phyloP scores from a whole-genome alignment of 2,329 filamentous ascomycete genomes.

The Seiridium unicorne region DNA sequence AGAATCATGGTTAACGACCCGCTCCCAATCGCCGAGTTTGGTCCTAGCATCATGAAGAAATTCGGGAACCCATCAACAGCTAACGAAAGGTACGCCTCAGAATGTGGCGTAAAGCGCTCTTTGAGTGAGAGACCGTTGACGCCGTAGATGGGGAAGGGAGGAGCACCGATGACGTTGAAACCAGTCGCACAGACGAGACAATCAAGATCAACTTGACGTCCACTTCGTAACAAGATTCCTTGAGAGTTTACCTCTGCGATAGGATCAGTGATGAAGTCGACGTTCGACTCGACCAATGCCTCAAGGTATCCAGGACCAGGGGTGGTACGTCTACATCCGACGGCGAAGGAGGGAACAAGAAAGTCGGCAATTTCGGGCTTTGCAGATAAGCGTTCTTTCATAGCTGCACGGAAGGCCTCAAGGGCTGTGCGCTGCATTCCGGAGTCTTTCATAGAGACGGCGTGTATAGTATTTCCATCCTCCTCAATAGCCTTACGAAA shows the following conservation, averaged over 20 bases:
- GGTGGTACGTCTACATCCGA: slow-evolving; percentile 44
- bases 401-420: slow-evolving; percentile 31
- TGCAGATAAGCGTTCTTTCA: slow-evolving; percentile 36
- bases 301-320: slow-evolving; percentile 46
- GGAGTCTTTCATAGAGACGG: slow-evolving; percentile 34
- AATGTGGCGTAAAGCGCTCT: slow-evolving; percentile 35
- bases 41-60: slow-evolving; percentile 46
- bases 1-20: slow-evolving; percentile 46
- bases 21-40: slow-evolving; percentile 45
- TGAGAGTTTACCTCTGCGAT: slow-evolving; percentile 32
- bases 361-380: slow-evolving; percentile 42
- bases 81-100: slow-evolving; percentile 44
- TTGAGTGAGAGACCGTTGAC: slow-evolving; percentile 32
- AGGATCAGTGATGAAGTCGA: slow-evolving; percentile 34
- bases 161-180: slow-evolving; percentile 38
- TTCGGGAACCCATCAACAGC: slow-evolving; percentile 48
- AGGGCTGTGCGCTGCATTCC: slow-evolving; percentile 31
- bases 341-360: slow-evolving; percentile 40
- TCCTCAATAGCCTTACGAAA: slow-evolving; percentile 44
- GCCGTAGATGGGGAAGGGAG: slow-evolving; percentile 40
- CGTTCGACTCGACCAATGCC: slow-evolving; percentile 38
- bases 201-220: slow-evolving; percentile 36
- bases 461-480: slow-evolving; percentile 40
- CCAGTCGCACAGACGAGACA: slow-evolving; percentile 47
- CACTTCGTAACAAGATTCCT: slow-evolving; percentile 29